Percentiles rank a stretch among this genome's conserved stretches.
phyloP scores from a whole-genome alignment of 2,329 filamentous ascomycete species.

The Aspergillus pseudoterreus region DNA sequence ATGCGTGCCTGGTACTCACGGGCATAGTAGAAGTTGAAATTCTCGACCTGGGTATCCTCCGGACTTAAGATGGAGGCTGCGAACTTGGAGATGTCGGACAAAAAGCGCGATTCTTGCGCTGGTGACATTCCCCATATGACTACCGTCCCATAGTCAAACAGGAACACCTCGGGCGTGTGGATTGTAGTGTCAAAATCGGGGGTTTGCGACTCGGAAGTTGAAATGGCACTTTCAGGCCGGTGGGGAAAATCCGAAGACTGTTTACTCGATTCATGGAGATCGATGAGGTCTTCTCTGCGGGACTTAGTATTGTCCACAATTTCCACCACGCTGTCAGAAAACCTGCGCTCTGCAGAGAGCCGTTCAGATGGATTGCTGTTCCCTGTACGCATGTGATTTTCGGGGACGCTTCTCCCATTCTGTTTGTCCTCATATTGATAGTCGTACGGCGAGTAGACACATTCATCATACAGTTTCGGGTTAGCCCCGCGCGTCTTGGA shows the following conservation, averaged over 20 bases:
- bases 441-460: constrained; percentile 91
- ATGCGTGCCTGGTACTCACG: constrained; percentile 96
- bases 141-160: constrained; percentile 96
- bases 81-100: constrained; percentile 92
- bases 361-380: constrained; percentile 20
- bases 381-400: constrained; percentile 33
- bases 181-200: constrained; percentile 82
- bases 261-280: constrained; percentile 50
- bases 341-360: constrained; percentile 60
- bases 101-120: constrained; percentile 82
- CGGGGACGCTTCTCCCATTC: constrained; percentile 26
- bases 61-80: constrained; percentile 83
- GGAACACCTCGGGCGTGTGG: constrained; percentile 88
- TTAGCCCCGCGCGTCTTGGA: constrained; percentile 72
- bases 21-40: constrained; percentile 99
- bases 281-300: constrained; percentile 60
- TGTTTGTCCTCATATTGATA: constrained; percentile 58
- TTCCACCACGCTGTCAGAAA: constrained; percentile 65
- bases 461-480: constrained; percentile 94
- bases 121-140: constrained; percentile 98
- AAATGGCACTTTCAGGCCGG: constrained; percentile 21
- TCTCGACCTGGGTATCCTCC: constrained; percentile 90
- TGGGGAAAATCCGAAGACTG: constrained; percentile 21
- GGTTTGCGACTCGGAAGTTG: constrained; percentile 30
- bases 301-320: constrained; percentile 57